These are phyloP conservation scores for Populus davidiana DNA, from an alignment of 345 rosid species.

Conservation along the genomic window DNA sequence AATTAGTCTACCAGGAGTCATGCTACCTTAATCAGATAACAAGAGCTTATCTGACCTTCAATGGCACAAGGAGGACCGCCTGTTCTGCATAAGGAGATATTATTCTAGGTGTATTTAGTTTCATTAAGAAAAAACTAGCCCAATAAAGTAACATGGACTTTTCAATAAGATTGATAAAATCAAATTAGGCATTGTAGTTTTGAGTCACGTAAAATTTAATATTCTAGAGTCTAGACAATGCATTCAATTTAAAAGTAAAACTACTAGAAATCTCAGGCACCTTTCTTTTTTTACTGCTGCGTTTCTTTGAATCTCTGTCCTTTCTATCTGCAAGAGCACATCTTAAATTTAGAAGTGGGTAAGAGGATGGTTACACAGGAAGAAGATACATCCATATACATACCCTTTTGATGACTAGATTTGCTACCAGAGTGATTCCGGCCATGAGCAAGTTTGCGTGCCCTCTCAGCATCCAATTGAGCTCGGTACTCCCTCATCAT, in stretches of 20 bases:
- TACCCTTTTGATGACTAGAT: constrained; percentile 56
- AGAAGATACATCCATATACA: constrained; percentile 14
- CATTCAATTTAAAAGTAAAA: background rate
- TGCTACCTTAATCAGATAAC: background rate
- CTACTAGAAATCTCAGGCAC: constrained; percentile 30
- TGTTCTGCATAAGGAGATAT: background rate
- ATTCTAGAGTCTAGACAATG: background rate
- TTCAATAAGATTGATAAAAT: background rate
- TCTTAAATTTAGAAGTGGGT: constrained; percentile 12
- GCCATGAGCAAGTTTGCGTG: constrained; percentile 85
- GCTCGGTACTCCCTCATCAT: constrained; percentile 99
- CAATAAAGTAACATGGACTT: background rate
- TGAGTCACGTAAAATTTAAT: background rate
- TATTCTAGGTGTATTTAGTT: background rate
- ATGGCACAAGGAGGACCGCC: background rate
- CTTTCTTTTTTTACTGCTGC: constrained; percentile 81
- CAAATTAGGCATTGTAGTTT: background rate
- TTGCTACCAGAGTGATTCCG: constrained; percentile 71
- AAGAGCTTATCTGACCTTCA: background rate
- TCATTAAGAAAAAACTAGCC: background rate
- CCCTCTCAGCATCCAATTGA: constrained; percentile 95
- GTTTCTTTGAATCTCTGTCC: constrained; percentile 77
- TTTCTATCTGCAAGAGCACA: constrained; percentile 60
- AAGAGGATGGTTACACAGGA: constrained; percentile 3
- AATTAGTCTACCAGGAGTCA: background rate